A percentile compares a stretch with the other conserved stretches of the same genome.
These are phyloP conservation scores for Pseudogymnoascus sp. DNA, from an alignment of 2,329 filamentous ascomycete species.

Conservation along the genomic window DNA sequence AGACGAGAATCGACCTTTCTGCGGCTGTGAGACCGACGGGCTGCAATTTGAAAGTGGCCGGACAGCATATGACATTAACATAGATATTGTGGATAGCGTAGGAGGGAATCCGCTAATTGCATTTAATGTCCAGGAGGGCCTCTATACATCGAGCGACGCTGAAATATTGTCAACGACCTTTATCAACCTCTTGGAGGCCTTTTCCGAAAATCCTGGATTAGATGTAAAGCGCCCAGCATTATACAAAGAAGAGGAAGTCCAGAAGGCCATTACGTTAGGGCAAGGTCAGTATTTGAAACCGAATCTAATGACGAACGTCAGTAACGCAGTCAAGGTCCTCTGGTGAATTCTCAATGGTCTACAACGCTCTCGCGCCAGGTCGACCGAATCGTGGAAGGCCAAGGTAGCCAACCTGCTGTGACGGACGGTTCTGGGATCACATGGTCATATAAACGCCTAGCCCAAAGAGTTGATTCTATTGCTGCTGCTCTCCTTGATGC, in stretches of 20 bases:
- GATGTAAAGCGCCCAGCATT: background rate
- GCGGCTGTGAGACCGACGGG: conserved; percentile 21
- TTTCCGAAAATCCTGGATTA: background rate
- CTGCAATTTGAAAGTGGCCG: conserved; percentile 13
- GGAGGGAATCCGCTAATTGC: conserved; percentile 1
- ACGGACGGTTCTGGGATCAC: conserved; percentile 14
- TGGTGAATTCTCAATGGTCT: background rate
- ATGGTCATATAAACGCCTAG: conserved; percentile 31
- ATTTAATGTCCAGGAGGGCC: conserved; percentile 11
- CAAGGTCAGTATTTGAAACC: background rate
- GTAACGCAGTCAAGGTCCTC: background rate
- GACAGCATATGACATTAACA: conserved; percentile 23
- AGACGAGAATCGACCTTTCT: conserved; percentile 22
- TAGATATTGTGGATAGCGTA: conserved; percentile 11
- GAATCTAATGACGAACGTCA: background rate
- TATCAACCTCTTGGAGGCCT: conserved; percentile 7
- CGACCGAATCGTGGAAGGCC: background rate
- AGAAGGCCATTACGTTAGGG: background rate
- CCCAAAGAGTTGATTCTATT: background rate
- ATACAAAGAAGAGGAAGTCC: background rate
- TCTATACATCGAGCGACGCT: conserved; percentile 12
- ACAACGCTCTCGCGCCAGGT: background rate
- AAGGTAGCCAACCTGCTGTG: background rate
- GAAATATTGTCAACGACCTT: background rate
- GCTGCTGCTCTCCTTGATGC: background rate